Conservation (phyloP, 768 basidiomycete species). For the Lactifluus subvellereus region DNA sequence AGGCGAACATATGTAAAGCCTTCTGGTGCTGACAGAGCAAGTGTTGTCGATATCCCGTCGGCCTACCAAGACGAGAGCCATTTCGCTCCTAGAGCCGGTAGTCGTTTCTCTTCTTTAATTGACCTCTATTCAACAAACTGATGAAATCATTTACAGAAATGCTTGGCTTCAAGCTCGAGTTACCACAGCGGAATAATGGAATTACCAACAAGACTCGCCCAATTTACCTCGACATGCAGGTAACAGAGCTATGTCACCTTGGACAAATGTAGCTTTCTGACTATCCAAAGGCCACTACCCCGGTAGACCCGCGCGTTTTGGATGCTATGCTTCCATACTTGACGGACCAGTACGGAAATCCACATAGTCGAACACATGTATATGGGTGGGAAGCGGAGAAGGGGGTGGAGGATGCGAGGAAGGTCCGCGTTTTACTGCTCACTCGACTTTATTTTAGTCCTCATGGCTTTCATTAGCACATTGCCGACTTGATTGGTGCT, state of each 20-base stretch:
- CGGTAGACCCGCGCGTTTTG: conserved; percentile 92
- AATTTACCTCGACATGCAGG: conserved; percentile 98
- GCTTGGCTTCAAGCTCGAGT: conserved; percentile 80
- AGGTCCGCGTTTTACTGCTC: conserved; percentile 40
- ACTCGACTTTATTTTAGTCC: neutral
- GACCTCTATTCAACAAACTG: neutral
- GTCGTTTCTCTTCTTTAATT: conserved; percentile 12
- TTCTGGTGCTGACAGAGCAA: conserved; percentile 75
- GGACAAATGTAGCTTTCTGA: conserved; percentile 1
- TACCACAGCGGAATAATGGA: conserved; percentile 52
- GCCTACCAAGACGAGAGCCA: conserved; percentile 63
- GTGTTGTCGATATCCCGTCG: conserved; percentile 74
- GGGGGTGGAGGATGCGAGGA: conserved; percentile 87
- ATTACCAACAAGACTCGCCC: conserved; percentile 64
- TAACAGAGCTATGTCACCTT: conserved; percentile 25
- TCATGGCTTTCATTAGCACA: conserved; percentile 46
- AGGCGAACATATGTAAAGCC: conserved; percentile 72
- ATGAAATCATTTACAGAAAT: conserved; percentile 50
- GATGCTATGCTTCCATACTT: conserved; percentile 95
- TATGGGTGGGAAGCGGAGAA: conserved; percentile 99
- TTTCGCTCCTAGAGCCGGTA: conserved; percentile 67
- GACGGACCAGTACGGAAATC: conserved; percentile 96
- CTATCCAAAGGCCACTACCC: conserved; percentile 78
- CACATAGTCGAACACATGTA: conserved; percentile 96
- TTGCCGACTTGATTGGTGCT: conserved; percentile 91